Conservation (phyloP, 768 basidiomycete genomes). For the Pisolithus albus region DNA sequence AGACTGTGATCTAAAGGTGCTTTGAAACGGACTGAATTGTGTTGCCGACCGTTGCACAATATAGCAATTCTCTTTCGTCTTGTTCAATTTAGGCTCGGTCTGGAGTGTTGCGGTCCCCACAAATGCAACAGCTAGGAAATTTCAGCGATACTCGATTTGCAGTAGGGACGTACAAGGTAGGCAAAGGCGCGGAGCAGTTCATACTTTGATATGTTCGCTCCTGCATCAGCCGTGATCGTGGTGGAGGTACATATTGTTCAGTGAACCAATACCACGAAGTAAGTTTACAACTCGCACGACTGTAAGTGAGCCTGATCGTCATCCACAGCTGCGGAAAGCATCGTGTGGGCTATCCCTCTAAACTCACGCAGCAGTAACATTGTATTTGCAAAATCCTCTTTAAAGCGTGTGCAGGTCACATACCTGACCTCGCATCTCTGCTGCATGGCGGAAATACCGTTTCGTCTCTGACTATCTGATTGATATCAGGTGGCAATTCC, state of each 20-base stretch:
- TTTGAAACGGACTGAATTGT: too few species aligned
- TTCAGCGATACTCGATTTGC: too few species aligned
- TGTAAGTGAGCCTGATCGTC: neutral
- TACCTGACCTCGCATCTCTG: neutral
- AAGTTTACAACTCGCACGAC: too few species aligned
- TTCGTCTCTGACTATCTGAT: neutral
- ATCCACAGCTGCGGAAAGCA: neutral
- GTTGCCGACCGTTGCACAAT: too few species aligned
- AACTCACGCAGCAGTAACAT: neutral
- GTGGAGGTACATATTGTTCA: neutral
- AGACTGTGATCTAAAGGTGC: too few species aligned
- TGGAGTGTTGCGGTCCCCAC: too few species aligned
- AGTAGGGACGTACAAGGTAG: too few species aligned
- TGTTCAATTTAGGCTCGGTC: too few species aligned
- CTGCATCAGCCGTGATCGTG: neutral
- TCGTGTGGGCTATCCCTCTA: neutral
- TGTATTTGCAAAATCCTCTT: neutral
- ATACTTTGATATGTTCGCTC: neutral
- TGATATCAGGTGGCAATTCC: neutral
- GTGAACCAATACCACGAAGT: too few species aligned
- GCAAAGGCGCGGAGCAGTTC: too few species aligned
- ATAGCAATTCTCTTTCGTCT: too few species aligned
- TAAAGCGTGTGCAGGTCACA: neutral
- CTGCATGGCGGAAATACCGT: neutral
- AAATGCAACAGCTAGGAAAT: too few species aligned